Conservation (phyloP, 2,329 filamentous ascomycete species). For the Dothistroma pini region DNA sequence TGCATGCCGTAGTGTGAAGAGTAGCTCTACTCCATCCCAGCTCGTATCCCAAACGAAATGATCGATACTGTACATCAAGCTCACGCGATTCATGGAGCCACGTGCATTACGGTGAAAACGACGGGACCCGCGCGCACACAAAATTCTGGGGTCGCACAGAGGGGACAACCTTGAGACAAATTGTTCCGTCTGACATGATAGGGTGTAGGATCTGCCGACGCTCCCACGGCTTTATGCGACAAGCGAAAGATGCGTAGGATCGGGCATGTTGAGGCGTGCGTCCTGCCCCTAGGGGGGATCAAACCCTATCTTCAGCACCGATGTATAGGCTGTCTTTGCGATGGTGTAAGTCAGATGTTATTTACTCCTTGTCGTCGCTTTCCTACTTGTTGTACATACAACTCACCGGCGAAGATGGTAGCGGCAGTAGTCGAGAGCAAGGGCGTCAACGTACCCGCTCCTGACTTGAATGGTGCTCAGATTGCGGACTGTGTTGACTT, state of each 20-base stretch:
- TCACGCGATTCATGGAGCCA: not conserved
- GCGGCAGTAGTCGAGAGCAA: not conserved
- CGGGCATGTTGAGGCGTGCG: too few species aligned
- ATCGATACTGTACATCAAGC: not conserved
- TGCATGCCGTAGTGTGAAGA: too few species aligned
- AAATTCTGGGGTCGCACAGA: not conserved
- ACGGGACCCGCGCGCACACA: not conserved
- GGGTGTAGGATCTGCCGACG: not conserved
- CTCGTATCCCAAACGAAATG: not conserved
- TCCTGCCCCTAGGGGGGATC: too few species aligned
- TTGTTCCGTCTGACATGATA: not conserved
- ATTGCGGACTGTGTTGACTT: constrained; percentile 14
- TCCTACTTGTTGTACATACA: not conserved
- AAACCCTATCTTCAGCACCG: not conserved
- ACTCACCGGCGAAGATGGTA: constrained; percentile 2
- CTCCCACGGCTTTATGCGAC: too few species aligned
- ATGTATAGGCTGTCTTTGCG: not conserved
- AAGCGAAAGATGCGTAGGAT: not conserved
- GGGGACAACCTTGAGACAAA: not conserved
- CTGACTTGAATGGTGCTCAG: constrained; percentile 20
- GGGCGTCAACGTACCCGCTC: constrained; percentile 14
- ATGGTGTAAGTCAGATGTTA: not conserved
- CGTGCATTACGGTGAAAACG: not conserved
- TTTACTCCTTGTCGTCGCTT: not conserved
- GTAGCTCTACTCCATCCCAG: too few species aligned